These are phyloP conservation scores for Exophiala mesophila DNA, from an alignment of 2,329 filamentous ascomycete genomes.

Conservation along the genomic window DNA sequence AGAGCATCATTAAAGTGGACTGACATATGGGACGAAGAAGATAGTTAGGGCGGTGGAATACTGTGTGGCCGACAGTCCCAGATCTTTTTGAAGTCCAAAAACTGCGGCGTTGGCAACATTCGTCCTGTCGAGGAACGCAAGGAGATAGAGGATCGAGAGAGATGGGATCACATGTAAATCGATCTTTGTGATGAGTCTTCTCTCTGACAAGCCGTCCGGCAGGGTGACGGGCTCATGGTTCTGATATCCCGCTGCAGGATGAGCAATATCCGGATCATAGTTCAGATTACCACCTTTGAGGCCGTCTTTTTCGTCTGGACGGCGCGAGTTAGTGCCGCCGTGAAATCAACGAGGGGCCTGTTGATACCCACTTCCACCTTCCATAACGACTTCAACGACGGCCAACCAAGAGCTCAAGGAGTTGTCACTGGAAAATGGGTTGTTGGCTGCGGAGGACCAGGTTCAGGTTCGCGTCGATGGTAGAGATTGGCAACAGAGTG, in stretches of 20 bases:
- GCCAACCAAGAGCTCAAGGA: too few relatives aligned
- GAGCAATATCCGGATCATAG: conserved; percentile 27
- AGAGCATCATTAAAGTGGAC: too few relatives aligned
- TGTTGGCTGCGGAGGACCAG: too few relatives aligned
- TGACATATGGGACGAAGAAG: conserved; percentile 74
- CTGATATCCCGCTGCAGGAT: conserved; percentile 22
- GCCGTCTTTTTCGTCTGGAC: conserved; percentile 20
- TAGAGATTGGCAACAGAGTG: too few relatives aligned
- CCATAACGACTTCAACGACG: too few relatives aligned
- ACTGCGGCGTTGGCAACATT: conserved; percentile 75
- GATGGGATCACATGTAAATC: conserved; percentile 68
- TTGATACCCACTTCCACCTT: too few relatives aligned
- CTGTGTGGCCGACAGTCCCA: conserved; percentile 53
- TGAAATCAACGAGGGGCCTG: too few relatives aligned
- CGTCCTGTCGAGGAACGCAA: conserved; percentile 46
- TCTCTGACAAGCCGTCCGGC: conserved; percentile 40
- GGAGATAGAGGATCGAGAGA: conserved; percentile 62
- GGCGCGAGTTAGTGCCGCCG: too few relatives aligned
- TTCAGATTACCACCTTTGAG: conserved; percentile 12
- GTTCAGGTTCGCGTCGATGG: too few relatives aligned
- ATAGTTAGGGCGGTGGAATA: conserved; percentile 75
- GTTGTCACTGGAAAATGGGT: too few relatives aligned
- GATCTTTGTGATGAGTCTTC: conserved; percentile 62
- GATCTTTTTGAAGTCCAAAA: conserved; percentile 60
- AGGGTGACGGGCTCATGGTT: conserved; percentile 14